Evolutionary conservation across 208 protist species (phyloP), one percentile per base, ranked within the genome.

Genomic region (Polymyxa betae): DNA sequence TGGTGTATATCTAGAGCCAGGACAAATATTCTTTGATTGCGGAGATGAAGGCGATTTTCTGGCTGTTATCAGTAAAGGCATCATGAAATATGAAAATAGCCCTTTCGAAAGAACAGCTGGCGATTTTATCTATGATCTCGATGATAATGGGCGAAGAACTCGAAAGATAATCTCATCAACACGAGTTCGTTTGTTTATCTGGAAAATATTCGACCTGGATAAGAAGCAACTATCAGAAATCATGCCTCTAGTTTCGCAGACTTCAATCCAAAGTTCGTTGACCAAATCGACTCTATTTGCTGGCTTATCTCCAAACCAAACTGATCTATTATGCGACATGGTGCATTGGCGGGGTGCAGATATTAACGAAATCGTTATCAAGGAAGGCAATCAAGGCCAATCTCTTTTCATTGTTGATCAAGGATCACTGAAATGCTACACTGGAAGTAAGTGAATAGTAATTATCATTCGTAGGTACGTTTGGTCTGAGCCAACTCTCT

Each of bases 51-150:
- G 35, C 16, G 72, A 35, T 12, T 82, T 38, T 43, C 10, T 82
- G 5, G 72, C 72, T 43, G 12, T 82, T 12, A 82, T 82, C n/a
- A 45, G 35, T n/a, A 82, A 82, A 35, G 72, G 72, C 5, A 35
- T 35, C 16, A 82, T 82, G 12, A 82, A 40, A 5, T 20, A 16
- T 35, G 40, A 35, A 20, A 35, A 35, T 20, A 43, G 12, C 16
- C 35, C 40, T 43, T 35, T 20, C 12, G 16, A 82, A 43, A 5
- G 72, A 43, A 82, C n/a, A n/a, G n/a, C 72, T 12, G 72, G 72
- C 72, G 72, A 82, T 12, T 82, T 82, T n/a, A 12, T 82, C 72
- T 35, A 43, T 12, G n/a, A 82, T 43, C 5, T 82, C n/a, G 72
- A 82, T 43, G n/a, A 35, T 35, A 20, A 5, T 20, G 72, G 40